Evolutionary conservation across 306 rosid genomes (phyloP).

Genomic region (Vigna unguiculata): DNA sequence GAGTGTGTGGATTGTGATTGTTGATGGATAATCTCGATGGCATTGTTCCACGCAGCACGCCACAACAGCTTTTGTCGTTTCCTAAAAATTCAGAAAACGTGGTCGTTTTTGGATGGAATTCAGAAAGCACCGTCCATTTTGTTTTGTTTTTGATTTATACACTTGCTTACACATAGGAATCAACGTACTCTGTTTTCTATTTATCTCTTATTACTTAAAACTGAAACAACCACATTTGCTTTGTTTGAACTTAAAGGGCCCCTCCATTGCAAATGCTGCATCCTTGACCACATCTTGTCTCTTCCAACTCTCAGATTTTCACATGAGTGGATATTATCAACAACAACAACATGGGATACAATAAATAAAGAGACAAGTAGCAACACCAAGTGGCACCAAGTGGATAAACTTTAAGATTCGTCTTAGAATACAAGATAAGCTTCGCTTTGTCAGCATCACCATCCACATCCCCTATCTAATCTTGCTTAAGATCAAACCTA

Average conservation of each 20-base stretch:
- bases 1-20: neutral
- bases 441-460: conserved; percentile 51
- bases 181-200: conserved; percentile 10
- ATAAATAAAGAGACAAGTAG: conserved; percentile 31
- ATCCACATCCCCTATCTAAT: conserved; percentile 59
- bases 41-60: conserved; percentile 11
- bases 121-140: conserved; percentile 33
- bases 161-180: neutral
- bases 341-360: neutral
- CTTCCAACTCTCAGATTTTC: conserved; percentile 30
- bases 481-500: conserved; percentile 45
- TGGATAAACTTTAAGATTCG: conserved; percentile 52
- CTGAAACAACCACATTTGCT: conserved; percentile 38
- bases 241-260: conserved; percentile 32
- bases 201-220: neutral
- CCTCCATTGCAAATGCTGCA: conserved; percentile 31
- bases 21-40: conserved; percentile 22
- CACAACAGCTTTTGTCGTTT: conserved; percentile 14
- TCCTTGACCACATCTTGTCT: conserved; percentile 46
- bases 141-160: neutral
- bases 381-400: conserved; percentile 54
- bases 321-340: conserved; percentile 34
- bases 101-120: conserved; percentile 36
- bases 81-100: neutral
- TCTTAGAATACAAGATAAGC: conserved; percentile 54